These are phyloP conservation scores for Parathielavia appendiculata DNA, from an alignment of 495 filamentous ascomycete genomes.

Conservation along the genomic window DNA sequence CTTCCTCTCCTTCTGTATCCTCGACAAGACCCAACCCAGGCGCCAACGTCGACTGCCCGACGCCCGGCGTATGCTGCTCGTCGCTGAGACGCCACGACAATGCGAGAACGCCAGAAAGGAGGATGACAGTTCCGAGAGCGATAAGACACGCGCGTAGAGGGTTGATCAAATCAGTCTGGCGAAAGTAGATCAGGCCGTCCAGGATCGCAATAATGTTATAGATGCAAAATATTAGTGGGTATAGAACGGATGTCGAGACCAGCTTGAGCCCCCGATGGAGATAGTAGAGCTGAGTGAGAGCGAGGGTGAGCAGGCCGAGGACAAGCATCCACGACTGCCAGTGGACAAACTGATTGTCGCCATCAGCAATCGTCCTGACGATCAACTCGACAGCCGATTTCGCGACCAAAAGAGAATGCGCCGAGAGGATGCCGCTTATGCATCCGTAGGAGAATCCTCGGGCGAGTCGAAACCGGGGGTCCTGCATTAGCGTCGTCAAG, in stretches of 20 bases:
- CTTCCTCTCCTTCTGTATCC: constrained; percentile 55
- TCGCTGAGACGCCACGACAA: constrained; percentile 90
- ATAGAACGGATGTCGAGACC: constrained; percentile 91
- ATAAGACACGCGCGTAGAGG: constrained; percentile 76
- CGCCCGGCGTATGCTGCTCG: constrained; percentile 54
- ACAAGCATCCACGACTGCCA: constrained; percentile 98
- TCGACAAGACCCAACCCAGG: constrained; percentile 68
- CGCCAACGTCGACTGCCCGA: constrained; percentile 57
- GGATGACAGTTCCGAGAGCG: constrained; percentile 75
- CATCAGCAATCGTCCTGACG: constrained; percentile 84
- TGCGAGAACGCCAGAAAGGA: constrained; percentile 82
- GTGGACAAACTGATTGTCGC: constrained; percentile 88
- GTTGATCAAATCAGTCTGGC: constrained; percentile 73
- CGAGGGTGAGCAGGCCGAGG: constrained; percentile 71
- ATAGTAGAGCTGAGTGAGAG: constrained; percentile 89
- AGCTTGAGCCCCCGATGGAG: constrained; percentile 89
- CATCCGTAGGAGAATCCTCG: constrained; percentile 84
- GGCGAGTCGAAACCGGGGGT: constrained; percentile 64
- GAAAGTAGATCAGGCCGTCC: constrained; percentile 96
- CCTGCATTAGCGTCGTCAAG: constrained; percentile 47
- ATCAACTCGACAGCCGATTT: constrained; percentile 96
- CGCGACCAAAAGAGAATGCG: constrained; percentile 85
- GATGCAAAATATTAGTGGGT: constrained; percentile 97
- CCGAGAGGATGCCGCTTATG: constrained; percentile 88
- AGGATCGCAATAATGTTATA: constrained; percentile 99